Evolutionary conservation across 1,284 basidiomycete genomes (phyloP).

Genomic region (Leccinum fallax): DNA sequence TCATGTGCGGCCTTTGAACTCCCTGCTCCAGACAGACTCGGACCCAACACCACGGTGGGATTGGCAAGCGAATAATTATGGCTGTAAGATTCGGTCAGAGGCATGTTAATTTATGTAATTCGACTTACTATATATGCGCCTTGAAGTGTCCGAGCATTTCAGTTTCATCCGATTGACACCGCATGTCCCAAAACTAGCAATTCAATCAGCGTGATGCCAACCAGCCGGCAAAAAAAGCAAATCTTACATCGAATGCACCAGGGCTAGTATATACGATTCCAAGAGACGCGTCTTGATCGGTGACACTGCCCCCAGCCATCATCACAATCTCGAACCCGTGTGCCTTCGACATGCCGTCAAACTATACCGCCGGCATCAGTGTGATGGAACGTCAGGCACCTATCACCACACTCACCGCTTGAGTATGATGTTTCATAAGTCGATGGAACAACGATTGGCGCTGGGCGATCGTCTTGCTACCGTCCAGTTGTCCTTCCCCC

Average conservation of each 20-base stretch:
- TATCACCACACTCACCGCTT: background rate
- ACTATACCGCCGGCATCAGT: background rate
- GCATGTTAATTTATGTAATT: background rate
- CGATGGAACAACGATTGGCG: background rate
- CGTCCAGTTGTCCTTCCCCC: background rate
- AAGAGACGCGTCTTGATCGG: background rate
- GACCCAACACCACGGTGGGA: background rate
- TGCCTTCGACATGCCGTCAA: background rate
- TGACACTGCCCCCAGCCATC: background rate
- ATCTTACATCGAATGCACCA: background rate
- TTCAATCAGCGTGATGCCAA: too few relatives aligned
- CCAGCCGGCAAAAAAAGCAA: too few relatives aligned
- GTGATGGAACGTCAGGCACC: background rate
- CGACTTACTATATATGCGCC: background rate
- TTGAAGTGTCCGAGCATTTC: background rate
- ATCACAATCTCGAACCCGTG: background rate
- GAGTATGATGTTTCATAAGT: background rate
- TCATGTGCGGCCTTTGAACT: background rate
- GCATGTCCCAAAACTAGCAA: background rate
- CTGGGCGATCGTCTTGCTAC: background rate
- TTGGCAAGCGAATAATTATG: too few relatives aligned
- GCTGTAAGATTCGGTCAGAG: too few relatives aligned
- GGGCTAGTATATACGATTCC: background rate
- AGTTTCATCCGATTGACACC: background rate
- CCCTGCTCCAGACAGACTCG: background rate